These are phyloP conservation scores for Whalleya microplaca DNA, from an alignment of 2,329 filamentous ascomycete genomes.

Conservation along the genomic window DNA sequence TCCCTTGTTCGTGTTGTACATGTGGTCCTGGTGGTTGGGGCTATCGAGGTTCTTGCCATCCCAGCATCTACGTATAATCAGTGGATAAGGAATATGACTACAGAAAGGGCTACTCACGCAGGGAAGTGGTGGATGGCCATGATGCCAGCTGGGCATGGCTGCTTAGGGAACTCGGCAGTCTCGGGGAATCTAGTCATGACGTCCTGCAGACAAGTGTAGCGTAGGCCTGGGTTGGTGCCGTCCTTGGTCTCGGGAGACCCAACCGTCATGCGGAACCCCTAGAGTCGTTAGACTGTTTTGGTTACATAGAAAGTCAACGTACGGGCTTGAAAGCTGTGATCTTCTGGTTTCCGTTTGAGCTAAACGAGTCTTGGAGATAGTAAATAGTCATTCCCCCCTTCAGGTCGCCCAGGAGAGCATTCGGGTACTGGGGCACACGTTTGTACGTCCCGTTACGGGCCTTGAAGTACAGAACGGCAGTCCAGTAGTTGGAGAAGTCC, in stretches of 20 bases:
- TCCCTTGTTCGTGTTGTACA: conserved; percentile 43
- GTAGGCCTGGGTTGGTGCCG: conserved; percentile 34
- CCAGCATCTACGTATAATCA: conserved; percentile 37
- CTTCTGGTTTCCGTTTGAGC: not conserved
- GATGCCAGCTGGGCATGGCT: conserved; percentile 43
- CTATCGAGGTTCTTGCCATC: conserved; percentile 31
- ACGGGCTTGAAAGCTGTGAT: not conserved
- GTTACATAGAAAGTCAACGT: not conserved
- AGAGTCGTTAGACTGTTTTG: conserved; percentile 10
- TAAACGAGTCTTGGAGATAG: not conserved
- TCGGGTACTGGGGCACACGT: not conserved
- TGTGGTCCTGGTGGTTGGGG: conserved; percentile 41
- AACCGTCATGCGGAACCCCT: conserved; percentile 48
- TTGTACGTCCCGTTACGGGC: not conserved
- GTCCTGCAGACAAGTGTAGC: conserved; percentile 39
- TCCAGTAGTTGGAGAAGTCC: not conserved
- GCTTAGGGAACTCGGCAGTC: conserved; percentile 40
- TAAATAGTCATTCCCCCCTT: not conserved
- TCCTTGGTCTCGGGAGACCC: conserved; percentile 35
- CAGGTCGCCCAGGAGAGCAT: not conserved
- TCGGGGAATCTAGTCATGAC: conserved; percentile 43
- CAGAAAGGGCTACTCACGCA: conserved; percentile 27
- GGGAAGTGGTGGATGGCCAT: conserved; percentile 46
- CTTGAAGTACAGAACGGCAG: not conserved
- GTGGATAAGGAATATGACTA: not conserved